Percentiles rank a stretch among this genome's conserved stretches.
phyloP scores from a whole-genome alignment of 176 grass and related monocot genomes.

The Aegilops umbellulata region DNA sequence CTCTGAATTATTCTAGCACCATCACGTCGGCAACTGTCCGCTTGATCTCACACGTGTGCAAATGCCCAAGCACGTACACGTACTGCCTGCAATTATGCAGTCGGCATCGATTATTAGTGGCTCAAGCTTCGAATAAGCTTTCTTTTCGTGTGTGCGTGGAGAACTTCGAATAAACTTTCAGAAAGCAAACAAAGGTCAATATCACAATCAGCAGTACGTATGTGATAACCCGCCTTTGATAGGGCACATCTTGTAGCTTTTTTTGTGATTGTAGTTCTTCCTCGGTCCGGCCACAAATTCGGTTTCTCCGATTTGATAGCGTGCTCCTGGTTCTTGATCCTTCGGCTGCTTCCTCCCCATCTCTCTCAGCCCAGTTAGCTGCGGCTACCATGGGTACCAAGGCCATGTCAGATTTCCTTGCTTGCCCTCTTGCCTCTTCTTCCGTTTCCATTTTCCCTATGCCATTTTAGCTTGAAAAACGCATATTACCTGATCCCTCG shows the following conservation, averaged over 20 bases:
- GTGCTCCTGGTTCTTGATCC: background rate
- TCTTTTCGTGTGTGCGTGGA: background rate
- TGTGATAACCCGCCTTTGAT: background rate
- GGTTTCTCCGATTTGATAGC: background rate
- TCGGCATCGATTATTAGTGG: background rate
- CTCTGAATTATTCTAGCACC: constrained; percentile 13
- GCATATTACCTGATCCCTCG: background rate
- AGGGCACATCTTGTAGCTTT: background rate
- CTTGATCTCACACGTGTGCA: background rate
- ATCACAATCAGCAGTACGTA: background rate
- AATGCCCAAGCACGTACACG: background rate
- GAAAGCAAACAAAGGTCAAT: constrained; percentile 12
- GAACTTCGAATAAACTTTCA: background rate
- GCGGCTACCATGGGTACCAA: constrained; percentile 34
- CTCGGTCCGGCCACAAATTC: background rate
- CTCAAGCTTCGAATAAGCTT: background rate
- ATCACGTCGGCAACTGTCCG: background rate
- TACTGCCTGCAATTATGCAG: background rate
- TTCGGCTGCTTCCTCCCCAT: background rate
- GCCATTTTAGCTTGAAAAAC: background rate
- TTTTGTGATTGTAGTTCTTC: background rate
- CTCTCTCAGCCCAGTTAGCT: background rate
- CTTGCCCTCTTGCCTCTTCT: background rate
- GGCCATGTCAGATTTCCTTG: constrained; percentile 30
- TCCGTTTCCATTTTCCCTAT: background rate